Evolutionary conservation across 164 flowering plant species (phyloP), one percentile per base, ranked within the genome.

Genomic region (Sextonia rubra): DNA sequence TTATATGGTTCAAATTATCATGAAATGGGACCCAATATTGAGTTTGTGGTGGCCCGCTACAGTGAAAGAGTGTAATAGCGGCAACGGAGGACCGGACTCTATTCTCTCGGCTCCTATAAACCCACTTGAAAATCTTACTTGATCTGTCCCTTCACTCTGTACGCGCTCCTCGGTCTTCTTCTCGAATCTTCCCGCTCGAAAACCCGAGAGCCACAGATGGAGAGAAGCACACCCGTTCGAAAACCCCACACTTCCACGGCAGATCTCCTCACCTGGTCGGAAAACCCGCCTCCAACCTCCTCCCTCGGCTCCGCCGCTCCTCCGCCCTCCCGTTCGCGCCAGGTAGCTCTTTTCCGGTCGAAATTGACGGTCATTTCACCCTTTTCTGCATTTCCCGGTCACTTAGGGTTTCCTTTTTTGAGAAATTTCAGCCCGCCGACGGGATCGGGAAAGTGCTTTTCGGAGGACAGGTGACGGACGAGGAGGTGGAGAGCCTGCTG

Each of bases 201-300:
- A 66, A 25, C 23, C 32, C 20, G 11, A 17, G 29, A 47, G 25
- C 27, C 15, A 64, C 25, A 74, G 74, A 90, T 93, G 96, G 93
- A 91, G 82, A 86, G 86, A 71, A 76, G 52, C 69, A 89, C 89
- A 14, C 97, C 97, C 60, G 97, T 88, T 84, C 87, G 98, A 80
- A 94, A 91, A 73, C 89, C 97, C 0, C 93, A 94, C 90, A 85
- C 97, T 4, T 88, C 93, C 47, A 94, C 98, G 1, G 90, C 98
- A 79, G 98, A 92, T 92, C 95, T 94, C 76, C 91, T 94, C 75
- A 80, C 84, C 3, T 94, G 98, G 98, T 79, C 96, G n/a, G 99
- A 91, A 73, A 81, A 73, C 72, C 91, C 96, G 1, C 75, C 82
- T 2, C 58, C 81, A 6, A 87, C 79, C 64, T 76, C 87, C 6